These are phyloP conservation scores for Microdochium nivale DNA, from an alignment of 2,329 filamentous ascomycete genomes.

Conservation along the genomic window DNA sequence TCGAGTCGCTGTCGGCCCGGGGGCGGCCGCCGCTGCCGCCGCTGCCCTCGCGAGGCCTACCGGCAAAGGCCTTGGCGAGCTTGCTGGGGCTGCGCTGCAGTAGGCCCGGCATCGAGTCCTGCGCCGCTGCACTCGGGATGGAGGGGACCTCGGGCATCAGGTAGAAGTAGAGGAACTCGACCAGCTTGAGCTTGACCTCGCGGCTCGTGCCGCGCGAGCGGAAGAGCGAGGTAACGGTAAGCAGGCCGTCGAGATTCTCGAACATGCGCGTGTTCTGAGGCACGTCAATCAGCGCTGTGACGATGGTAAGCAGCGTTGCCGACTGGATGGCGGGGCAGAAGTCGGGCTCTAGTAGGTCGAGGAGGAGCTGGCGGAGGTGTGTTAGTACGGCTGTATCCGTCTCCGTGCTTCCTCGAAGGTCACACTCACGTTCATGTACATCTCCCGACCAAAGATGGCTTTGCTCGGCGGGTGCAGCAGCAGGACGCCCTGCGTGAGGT, in stretches of 20 bases:
- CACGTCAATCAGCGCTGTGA: constrained; percentile 77
- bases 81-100: constrained; percentile 63
- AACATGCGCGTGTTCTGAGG: constrained; percentile 88
- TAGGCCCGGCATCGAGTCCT: constrained; percentile 38
- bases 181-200: constrained; percentile 89
- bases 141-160: constrained; percentile 81
- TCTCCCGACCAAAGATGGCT: constrained; percentile 75
- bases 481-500: constrained; percentile 80
- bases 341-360: constrained; percentile 86
- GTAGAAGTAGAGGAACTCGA: constrained; percentile 98
- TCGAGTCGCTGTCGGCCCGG: constrained; percentile 24
- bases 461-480: constrained; percentile 87
- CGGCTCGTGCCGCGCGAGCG: constrained; percentile 77
- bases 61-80: constrained; percentile 47
- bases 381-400: background rate
- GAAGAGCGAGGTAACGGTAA: constrained; percentile 88
- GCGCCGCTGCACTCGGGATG: constrained; percentile 38
- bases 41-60: too few species aligned
- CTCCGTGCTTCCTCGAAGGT: background rate
- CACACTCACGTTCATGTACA: constrained; percentile 77
- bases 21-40: constrained; percentile 19
- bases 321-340: constrained; percentile 92
- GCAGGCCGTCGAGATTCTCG: constrained; percentile 81
- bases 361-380: constrained; percentile 55
- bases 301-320: constrained; percentile 79